Conservation (phyloP, 148 eudicot genomes). For the Camellia lanceoleosa region DNA sequence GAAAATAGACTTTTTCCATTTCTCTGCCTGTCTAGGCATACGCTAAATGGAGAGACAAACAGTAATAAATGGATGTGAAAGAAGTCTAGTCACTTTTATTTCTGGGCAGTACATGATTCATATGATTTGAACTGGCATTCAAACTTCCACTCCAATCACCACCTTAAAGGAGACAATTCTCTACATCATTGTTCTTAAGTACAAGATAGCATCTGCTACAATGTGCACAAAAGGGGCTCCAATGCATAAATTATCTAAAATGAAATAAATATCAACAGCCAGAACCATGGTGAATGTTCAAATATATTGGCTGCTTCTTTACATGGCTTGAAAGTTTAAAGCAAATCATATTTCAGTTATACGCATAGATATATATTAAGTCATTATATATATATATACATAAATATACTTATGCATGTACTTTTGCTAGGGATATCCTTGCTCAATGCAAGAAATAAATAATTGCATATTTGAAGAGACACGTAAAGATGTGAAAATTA, state of each 20-base stretch:
- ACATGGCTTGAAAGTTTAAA: neutral
- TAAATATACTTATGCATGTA: neutral
- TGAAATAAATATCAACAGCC: constrained; percentile 4
- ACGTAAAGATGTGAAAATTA: neutral
- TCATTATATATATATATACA: neutral
- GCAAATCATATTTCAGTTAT: neutral
- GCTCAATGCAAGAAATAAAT: neutral
- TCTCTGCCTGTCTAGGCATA: neutral
- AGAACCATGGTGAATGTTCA: neutral
- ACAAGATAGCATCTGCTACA: neutral
- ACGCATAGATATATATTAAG: neutral
- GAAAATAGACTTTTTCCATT: neutral
- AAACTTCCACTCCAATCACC: neutral
- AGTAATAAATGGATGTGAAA: neutral
- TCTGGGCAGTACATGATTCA: neutral
- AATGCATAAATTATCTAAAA: neutral
- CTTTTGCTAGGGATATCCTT: neutral
- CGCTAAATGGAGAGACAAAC: neutral
- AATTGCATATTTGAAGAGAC: constrained; percentile 2
- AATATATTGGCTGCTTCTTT: neutral
- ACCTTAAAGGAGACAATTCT: constrained; percentile 1
- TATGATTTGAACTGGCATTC: constrained; percentile 4
- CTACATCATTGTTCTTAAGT: neutral
- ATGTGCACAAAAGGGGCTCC: neutral
- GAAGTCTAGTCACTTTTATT: neutral